These are phyloP conservation scores for Thinopyrum elongatum DNA, from an alignment of 176 grass and related monocot genomes.

Conservation along the genomic window DNA sequence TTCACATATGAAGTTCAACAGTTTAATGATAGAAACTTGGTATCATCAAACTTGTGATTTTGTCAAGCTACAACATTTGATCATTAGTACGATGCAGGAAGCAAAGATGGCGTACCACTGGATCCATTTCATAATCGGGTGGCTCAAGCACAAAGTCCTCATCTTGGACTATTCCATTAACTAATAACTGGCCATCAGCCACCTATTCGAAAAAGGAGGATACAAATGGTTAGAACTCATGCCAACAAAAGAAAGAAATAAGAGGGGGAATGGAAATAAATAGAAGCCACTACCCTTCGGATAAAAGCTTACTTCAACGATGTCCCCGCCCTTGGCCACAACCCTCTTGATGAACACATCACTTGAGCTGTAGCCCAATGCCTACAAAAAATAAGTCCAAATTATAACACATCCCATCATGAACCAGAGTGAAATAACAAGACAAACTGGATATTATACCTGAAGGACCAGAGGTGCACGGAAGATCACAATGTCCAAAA, in stretches of 20 bases:
- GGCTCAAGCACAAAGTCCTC: conserved; percentile 92
- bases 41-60: conserved; percentile 6
- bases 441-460: conserved; percentile 36
- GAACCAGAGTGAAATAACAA: background rate
- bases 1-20: background rate
- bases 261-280: background rate
- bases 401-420: background rate
- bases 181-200: conserved; percentile 70
- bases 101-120: conserved; percentile 49
- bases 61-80: background rate
- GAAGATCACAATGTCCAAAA: conserved; percentile 95
- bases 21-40: background rate
- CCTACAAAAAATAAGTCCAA: conserved; percentile 29
- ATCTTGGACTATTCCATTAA: conserved; percentile 74
- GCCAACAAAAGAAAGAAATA: background rate
- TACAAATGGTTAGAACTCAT: conserved; percentile 8
- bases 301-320: conserved; percentile 86
- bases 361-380: conserved; percentile 67
- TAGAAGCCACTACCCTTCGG: conserved; percentile 40
- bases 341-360: conserved; percentile 99
- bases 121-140: conserved; percentile 63
- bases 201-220: conserved; percentile 45
- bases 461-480: conserved; percentile 61
- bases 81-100: background rate
- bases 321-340: conserved; percentile 81